Evolutionary conservation across 768 basidiomycete genomes (phyloP), one percentile per base, ranked within the genome.

Genomic region (Amanita thiersii): DNA sequence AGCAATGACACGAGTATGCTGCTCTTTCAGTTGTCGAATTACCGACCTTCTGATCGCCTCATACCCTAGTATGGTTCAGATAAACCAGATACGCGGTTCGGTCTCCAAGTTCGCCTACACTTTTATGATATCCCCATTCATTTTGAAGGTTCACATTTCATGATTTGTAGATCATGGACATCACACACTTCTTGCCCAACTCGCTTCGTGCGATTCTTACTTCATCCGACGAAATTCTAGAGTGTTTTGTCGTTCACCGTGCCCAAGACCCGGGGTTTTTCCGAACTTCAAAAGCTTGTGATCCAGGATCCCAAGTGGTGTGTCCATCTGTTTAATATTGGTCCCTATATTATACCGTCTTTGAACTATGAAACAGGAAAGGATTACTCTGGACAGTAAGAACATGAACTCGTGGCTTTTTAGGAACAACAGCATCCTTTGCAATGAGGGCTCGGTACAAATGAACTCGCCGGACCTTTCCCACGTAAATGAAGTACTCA

Each of bases 31-130:
- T 17, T 38, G n/a, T 44, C 40, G 30, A 48, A 34, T 43, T 44
- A 36, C 29, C 46, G 34, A 21, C 43, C 50, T 52, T 49, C 46
- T 23, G 45, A 47, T 49, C 49, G 44, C 43, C 56, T 43, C 53
- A 47, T 23, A 42, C 52, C 51, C 15, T 47, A 92, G 85, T 96
- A 81, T 69, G 92, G 92, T 10, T 87, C 87, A 43, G 92, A 96
- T 62, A 96, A 96, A 65, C 93, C 93, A 33, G 93, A 97, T 62
- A 81, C 81, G 40, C 77, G 92, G 42, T 92, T 90, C 63, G 76
- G 75, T 42, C 72, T 93, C 49, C 81, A 93, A 80, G 92, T 92
- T 44, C 36, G 53, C 45, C 35, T 40, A 40, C n/a, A n/a, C n/a
- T 39, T 36, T 49, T 43, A n/a, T 24, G 17, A n/a, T 12, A 21